phyloP scores from a whole-genome alignment of 345 rosid species.

The Iberis pinnata region DNA sequence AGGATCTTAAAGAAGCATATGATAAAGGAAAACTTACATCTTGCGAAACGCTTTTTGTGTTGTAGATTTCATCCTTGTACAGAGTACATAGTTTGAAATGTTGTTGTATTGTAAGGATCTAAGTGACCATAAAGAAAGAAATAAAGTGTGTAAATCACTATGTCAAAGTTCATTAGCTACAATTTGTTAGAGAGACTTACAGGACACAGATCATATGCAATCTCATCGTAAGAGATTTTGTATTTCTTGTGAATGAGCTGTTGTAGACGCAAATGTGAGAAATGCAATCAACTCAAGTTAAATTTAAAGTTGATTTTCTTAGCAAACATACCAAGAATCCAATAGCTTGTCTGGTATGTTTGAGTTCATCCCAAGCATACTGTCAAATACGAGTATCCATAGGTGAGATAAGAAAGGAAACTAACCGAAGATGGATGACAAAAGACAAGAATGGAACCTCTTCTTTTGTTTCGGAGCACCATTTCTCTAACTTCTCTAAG shows the following conservation, averaged over 20 bases:
- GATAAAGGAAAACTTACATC: slow-evolving; percentile 41
- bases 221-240: slow-evolving; percentile 28
- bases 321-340: slow-evolving; percentile 76
- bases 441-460: slow-evolving; percentile 38
- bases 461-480: slow-evolving; percentile 85
- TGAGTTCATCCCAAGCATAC: slow-evolving; percentile 92
- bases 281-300: neutral
- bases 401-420: slow-evolving; percentile 8
- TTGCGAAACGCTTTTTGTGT: slow-evolving; percentile 82
- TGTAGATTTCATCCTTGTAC: slow-evolving; percentile 94
- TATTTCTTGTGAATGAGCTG: slow-evolving; percentile 45
- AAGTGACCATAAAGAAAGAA: slow-evolving; percentile 23
- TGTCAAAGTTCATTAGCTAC: slow-evolving; percentile 23
- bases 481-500: slow-evolving; percentile 83
- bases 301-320: neutral
- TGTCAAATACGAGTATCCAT: slow-evolving; percentile 23
- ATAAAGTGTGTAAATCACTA: neutral
- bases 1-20: neutral
- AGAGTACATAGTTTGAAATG: slow-evolving; percentile 85
- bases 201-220: slow-evolving; percentile 84
- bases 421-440: neutral
- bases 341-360: slow-evolving; percentile 91
- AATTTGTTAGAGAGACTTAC: slow-evolving; percentile 35
- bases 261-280: slow-evolving; percentile 11
- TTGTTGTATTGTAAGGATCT: slow-evolving; percentile 88